These are phyloP conservation scores for Colletotrichum navitas DNA, from an alignment of 2,329 filamentous ascomycete genomes.

Conservation along the genomic window DNA sequence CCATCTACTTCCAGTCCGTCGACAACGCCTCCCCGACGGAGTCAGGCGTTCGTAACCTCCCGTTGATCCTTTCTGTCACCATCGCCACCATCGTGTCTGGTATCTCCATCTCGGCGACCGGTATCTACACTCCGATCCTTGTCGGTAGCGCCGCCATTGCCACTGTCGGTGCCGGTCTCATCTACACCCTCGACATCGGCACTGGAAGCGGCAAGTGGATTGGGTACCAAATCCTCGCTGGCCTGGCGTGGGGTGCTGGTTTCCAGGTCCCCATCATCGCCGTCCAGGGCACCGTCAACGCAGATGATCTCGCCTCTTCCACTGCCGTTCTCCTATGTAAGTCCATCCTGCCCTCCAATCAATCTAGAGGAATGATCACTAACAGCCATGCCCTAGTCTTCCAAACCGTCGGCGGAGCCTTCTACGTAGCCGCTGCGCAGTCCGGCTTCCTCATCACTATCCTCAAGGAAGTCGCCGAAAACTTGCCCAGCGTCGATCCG, in stretches of 20 bases:
- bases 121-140: constrained; percentile 59
- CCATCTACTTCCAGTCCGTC: constrained; percentile 61
- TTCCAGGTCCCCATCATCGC: constrained; percentile 66
- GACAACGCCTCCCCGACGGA: constrained; percentile 55
- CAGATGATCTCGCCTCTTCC: constrained; percentile 59
- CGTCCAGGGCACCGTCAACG: constrained; percentile 56
- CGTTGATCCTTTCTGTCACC: constrained; percentile 59
- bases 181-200: constrained; percentile 56
- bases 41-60: constrained; percentile 60
- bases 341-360: constrained; percentile 16
- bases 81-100: constrained; percentile 57
- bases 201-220: constrained; percentile 61
- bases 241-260: constrained; percentile 60
- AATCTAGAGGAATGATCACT: not conserved
- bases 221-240: constrained; percentile 65
- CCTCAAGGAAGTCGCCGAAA: constrained; percentile 49
- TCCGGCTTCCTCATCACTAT: constrained; percentile 62
- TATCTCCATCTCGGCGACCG: constrained; percentile 53
- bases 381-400: constrained; percentile 51
- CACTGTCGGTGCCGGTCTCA: constrained; percentile 57
- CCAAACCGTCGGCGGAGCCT: constrained; percentile 64
- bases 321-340: constrained; percentile 60
- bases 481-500: constrained; percentile 54
- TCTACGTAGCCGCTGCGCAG: constrained; percentile 63
- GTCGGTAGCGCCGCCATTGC: constrained; percentile 59